phyloP scores from a whole-genome alignment of 441 rosid genomes.

The Populus tomentosa region DNA sequence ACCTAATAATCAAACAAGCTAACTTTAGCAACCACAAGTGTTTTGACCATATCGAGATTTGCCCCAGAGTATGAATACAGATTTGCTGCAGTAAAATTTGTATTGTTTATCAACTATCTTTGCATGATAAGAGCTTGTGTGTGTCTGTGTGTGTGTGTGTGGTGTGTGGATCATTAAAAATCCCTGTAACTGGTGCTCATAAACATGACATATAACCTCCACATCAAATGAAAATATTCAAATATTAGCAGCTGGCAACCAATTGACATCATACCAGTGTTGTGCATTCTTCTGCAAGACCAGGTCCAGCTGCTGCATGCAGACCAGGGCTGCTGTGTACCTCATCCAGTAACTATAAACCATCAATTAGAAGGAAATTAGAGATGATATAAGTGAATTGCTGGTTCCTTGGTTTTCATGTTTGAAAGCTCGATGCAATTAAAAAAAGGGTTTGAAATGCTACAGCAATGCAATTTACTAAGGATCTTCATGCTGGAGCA shows the following conservation, averaged over 20 bases:
- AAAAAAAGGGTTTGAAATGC: not conserved
- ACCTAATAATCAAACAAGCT: too few species aligned
- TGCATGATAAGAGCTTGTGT: not conserved
- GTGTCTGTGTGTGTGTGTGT: too few species aligned
- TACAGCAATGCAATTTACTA: not conserved
- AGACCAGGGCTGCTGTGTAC: constrained; percentile 93
- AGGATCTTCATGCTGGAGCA: not conserved
- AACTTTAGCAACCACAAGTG: too few species aligned
- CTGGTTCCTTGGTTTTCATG: too few species aligned
- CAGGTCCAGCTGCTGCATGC: constrained; percentile 97
- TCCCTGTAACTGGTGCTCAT: not conserved
- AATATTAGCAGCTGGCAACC: not conserved
- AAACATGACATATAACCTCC: not conserved
- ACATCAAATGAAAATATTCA: not conserved
- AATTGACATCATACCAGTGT: constrained; percentile 49
- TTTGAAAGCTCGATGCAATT: too few species aligned
- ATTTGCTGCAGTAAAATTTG: not conserved
- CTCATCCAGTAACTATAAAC: constrained; percentile 81
- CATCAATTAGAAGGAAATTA: constrained; percentile 23
- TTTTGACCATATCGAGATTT: too few species aligned
- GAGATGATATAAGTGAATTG: not conserved
- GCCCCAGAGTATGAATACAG: not conserved
- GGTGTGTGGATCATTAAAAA: not conserved
- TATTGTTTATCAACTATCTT: not conserved
- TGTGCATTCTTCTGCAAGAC: constrained; percentile 92